Base-by-base conservation (phyloP, 2,329 filamentous ascomycete species). In the Karstenula rhodostoma region DNA sequence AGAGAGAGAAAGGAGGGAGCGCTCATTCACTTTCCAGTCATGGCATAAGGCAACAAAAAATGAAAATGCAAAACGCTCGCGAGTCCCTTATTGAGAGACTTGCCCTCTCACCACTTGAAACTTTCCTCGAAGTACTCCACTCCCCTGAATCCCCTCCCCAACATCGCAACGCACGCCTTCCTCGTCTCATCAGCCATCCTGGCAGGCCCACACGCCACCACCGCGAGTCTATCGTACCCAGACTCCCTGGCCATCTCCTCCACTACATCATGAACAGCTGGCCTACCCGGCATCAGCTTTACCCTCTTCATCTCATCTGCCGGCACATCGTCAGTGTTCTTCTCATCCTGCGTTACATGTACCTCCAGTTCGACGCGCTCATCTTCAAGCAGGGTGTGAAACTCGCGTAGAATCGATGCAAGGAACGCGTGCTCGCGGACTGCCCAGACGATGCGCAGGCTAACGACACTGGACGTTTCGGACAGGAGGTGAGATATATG, bases 61-160 rank as follows among this genome's bases (percentile, higher is more conserved):
- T 32, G 29, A 32, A 10, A 10, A 32, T 32, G 2, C 15, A n/a
- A 15, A 40, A 40, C 17, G 37, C 35, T 40, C 37, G n/a, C 37
- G n/a, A 40, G 37, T 19, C 37, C n/a, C n/a, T 19, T 19, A 5
- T 40, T 19, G 4, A 44, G n/a, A 43, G 17, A 5, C 22, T 6
- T 44, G 10, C 10, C 42, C 19, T 19, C 50, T 59, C 64, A 75
- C 77, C 86, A 82, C 60, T 78, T 78, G 62, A 83, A 84, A 13
- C 77, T 79, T 63, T 84, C 82, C 62, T 84, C 82, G 42, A 82
- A 77, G 65, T 83, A 83, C 52, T 79, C 76, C 10, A 83, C 68
- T 0, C 72, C 66, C 1, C 59, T 53, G 59, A 64, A 63, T 0
- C 74, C 73, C 27, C 60, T 60, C 8, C 46, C 65, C 33, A 77